Evolutionary conservation across 345 rosid genomes (phyloP), one percentile per base, ranked within the genome.

Genomic region (Leavenworthia alabamica): DNA sequence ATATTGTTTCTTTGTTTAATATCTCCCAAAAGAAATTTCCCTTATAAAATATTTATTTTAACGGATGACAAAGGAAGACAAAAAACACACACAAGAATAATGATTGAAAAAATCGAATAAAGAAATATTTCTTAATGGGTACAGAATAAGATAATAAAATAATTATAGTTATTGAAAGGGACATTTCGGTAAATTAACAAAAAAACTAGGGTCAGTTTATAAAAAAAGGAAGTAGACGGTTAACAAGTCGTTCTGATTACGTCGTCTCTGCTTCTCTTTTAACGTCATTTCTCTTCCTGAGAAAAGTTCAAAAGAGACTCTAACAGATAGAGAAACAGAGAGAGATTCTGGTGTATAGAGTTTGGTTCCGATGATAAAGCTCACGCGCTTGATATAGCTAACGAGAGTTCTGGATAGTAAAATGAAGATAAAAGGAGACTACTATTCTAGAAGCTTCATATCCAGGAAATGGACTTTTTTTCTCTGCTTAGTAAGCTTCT

Each of bases 401-500:
- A 22, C 1, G 1, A 49, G 3, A 45, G 1, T 46, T 35, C 49
- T 53, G 15, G 0, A 28, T 11, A 13, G 3, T 0, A 17, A 39
- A 49, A 87, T 60, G 68, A 91, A 88, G 77, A 78, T 76, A 62
- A 86, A 78, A 82, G 90, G 84, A 75, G 97, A 80, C 41, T 82
- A 55, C 47, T 15, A 75, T 75, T 67, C 73, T 24, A 81, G 74
- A 71, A 82, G 66, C 76, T 71, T 66, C 58, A 60, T 84, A 7
- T 79, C 97, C 11, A 82, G 73, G 31, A 92, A 62, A 76, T 89
- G 88, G 96, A 78, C 89, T 2, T 60, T 85, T 17, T 47, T 86
- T 52, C 83, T 92, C 66, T 89, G 97, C 66, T 62, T 86, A 51
- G 84, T 77, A 1, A 76, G 91, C 71, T 92, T 92, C 85, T 89